These are phyloP conservation scores for Piloderma croceum DNA, from an alignment of 768 basidiomycete species.

Conservation along the genomic window DNA sequence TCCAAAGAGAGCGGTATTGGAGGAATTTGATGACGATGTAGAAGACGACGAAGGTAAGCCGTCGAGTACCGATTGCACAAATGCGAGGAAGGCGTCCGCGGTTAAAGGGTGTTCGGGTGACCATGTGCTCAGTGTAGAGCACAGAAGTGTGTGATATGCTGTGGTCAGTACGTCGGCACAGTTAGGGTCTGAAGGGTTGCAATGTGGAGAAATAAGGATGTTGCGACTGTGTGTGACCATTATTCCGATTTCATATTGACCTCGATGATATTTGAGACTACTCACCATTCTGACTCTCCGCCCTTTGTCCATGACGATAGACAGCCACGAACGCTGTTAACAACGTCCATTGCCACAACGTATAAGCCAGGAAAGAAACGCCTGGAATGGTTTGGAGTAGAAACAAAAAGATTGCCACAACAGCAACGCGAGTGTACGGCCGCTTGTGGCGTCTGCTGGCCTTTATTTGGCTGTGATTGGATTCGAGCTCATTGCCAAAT, in stretches of 20 bases:
- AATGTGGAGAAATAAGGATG: conserved; percentile 55
- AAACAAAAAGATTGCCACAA: background rate
- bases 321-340: conserved; percentile 45
- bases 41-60: conserved; percentile 68
- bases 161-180: conserved; percentile 55
- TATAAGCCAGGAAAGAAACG: conserved; percentile 4
- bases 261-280: conserved; percentile 12
- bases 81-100: conserved; percentile 48
- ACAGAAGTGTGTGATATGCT: conserved; percentile 63
- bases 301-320: conserved; percentile 51
- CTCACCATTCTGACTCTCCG: conserved; percentile 61
- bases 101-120: conserved; percentile 42
- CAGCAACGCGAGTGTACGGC: background rate
- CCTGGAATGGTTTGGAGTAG: background rate
- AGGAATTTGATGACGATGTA: conserved; percentile 29
- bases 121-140: conserved; percentile 55
- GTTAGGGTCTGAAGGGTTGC: conserved; percentile 48
- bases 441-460: too few species aligned
- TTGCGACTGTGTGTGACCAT: conserved; percentile 43
- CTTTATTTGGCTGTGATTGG: too few species aligned
- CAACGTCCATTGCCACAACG: conserved; percentile 50
- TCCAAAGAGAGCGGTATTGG: conserved; percentile 46
- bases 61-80: conserved; percentile 56
- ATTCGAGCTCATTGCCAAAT: too few species aligned
- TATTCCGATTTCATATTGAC: conserved; percentile 13